phyloP scores from a whole-genome alignment of 2,329 filamentous ascomycete genomes.

The Dryadomyces quercivorus region DNA sequence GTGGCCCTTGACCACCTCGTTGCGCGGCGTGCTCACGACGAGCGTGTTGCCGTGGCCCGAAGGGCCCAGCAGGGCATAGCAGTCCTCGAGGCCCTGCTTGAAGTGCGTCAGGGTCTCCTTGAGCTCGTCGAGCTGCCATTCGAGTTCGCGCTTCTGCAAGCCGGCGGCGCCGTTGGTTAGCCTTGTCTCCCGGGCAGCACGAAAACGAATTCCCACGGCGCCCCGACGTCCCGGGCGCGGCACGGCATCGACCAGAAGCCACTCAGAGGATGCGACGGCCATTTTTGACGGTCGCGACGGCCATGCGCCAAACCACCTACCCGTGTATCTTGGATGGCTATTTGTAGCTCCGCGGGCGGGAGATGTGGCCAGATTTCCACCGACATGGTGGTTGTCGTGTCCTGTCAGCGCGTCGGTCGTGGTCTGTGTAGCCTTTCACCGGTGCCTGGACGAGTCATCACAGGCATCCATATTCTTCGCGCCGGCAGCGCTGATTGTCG shows the following conservation, averaged over 20 bases:
- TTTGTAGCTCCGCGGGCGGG: constrained; percentile 35
- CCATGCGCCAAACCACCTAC: constrained; percentile 22
- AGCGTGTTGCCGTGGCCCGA: constrained; percentile 78
- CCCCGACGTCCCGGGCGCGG: not conserved
- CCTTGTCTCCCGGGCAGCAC: constrained; percentile 11
- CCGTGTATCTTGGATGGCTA: constrained; percentile 35
- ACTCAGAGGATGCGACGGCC: not conserved
- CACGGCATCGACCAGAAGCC: not conserved
- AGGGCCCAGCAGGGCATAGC: constrained; percentile 74
- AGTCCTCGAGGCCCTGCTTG: constrained; percentile 68
- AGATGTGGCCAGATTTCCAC: constrained; percentile 47
- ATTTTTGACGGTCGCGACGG: too few species aligned
- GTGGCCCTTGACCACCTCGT: constrained; percentile 84
- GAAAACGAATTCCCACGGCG: not conserved
- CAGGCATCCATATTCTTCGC: constrained; percentile 14
- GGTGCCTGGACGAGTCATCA: not conserved
- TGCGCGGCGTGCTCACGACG: constrained; percentile 74
- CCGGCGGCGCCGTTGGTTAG: constrained; percentile 17
- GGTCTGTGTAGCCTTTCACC: constrained; percentile 1
- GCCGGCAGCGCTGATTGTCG: too few species aligned
- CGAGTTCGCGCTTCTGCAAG: constrained; percentile 36
- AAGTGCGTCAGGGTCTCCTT: constrained; percentile 34
- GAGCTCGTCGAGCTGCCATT: constrained; percentile 41
- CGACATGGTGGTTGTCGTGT: constrained; percentile 31
- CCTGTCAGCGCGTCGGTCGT: constrained; percentile 10